Evolutionary conservation across 2,329 filamentous ascomycete species (phyloP).

Genomic region (Paraphoma sp.): DNA sequence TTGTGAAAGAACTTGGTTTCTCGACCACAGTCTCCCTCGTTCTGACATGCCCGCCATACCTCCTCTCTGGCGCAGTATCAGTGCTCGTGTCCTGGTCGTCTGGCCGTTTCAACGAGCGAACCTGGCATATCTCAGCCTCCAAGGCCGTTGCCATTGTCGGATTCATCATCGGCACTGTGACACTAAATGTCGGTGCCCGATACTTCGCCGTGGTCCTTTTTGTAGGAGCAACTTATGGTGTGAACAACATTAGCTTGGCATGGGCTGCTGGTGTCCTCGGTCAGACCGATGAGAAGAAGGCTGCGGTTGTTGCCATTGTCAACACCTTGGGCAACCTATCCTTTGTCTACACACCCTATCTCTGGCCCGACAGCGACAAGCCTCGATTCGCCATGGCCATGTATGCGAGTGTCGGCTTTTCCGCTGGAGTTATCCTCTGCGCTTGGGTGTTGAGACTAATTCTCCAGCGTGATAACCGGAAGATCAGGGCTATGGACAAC

Average conservation of each 20-base stretch:
- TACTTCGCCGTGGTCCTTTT: constrained; percentile 44
- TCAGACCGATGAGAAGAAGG: constrained; percentile 52
- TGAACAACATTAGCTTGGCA: constrained; percentile 24
- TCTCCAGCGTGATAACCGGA: constrained; percentile 12
- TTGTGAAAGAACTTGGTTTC: constrained; percentile 41
- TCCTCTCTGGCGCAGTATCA: constrained; percentile 32
- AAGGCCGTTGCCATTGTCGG: constrained; percentile 37
- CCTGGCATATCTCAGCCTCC: constrained; percentile 39
- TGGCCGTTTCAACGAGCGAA: constrained; percentile 37
- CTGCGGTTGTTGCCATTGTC: constrained; percentile 48
- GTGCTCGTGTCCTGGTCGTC: constrained; percentile 33
- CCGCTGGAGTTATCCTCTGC: constrained; percentile 17
- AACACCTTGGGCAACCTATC: constrained; percentile 50
- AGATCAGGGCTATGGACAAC: constrained; percentile 12
- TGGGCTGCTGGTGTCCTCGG: constrained; percentile 45
- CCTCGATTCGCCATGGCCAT: constrained; percentile 26
- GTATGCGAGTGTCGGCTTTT: constrained; percentile 27
- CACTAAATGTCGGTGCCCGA: constrained; percentile 36
- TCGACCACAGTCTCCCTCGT: constrained; percentile 36
- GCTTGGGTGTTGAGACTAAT: constrained; percentile 15
- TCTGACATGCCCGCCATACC: constrained; percentile 39
- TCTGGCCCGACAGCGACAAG: constrained; percentile 27
- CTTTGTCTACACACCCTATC: constrained; percentile 44
- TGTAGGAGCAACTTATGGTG: constrained; percentile 36
- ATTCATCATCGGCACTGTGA: constrained; percentile 35